Base-by-base conservation (phyloP, 257 asterid genomes). In the Plantago elongata region DNA sequence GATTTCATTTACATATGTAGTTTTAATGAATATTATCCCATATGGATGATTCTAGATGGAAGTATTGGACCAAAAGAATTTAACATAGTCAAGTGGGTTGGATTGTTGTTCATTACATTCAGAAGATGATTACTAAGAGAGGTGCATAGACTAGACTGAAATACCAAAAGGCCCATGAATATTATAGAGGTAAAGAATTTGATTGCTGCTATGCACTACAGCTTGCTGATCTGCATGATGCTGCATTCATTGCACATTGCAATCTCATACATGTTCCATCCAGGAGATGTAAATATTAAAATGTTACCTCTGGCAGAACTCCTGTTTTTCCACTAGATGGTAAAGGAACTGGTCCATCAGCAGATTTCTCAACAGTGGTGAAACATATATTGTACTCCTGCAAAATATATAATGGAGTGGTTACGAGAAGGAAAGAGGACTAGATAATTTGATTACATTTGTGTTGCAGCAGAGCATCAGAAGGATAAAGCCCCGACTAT, bases 351-450 rank as follows among this genome's bases (percentile, higher is more conserved):
- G 86, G 71, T 63, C 73, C 95, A 79, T 87, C 95, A 27, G 72
- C 75, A 68, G 86, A 77, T 72, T 87, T 79, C 60, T 93, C 94
- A 64, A 89, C 97, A 16, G 99, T 93, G 14, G 99, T 93, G 84
- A 93, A 93, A 72, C 99, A 93, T 64, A 93, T 89, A 72, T 93
- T 93, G 77, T 86, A 93, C 64, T 93, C 99, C 99, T 93, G 87
- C 58, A 65, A 70, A 70, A 51, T n/a, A 54, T 58, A 56, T 34
- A 27, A 69, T 29, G 4, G 9, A 60, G 43, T 69, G 56, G 42
- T 12, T 68, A 27, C 49, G 27, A n/a, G 45, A 56, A 34, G 40
- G 40, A 34, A 34, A 34, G 40, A 63, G 62, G 66, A 46, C 58
- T 57, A 7, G 15, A 47, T 46, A 74, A 60, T 48, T 11, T 18